Evolutionary conservation across 192 early-diverging fungal species (phyloP).

Genomic region (Entomortierella parvispora): DNA sequence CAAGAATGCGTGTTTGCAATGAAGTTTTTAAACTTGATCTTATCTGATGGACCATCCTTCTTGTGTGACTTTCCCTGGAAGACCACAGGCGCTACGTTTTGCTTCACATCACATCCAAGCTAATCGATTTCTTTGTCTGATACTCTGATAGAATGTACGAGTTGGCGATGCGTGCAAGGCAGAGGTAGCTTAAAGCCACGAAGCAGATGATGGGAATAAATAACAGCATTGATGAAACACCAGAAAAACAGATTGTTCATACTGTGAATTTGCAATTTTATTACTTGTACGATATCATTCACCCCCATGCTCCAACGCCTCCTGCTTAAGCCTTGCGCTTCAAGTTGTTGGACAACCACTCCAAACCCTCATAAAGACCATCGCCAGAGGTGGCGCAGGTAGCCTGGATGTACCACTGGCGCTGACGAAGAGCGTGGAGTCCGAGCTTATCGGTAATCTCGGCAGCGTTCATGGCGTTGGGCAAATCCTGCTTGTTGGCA

Average conservation of each 20-base stretch:
- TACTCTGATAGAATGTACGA: too few species aligned
- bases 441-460: slow-evolving; percentile 96
- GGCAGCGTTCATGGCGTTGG: slow-evolving; percentile 93
- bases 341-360: slow-evolving; percentile 88
- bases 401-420: slow-evolving; percentile 95
- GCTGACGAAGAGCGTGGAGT: slow-evolving; percentile 81
- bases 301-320: too few species aligned
- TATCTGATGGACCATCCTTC: slow-evolving; percentile 58
- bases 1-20: slow-evolving; percentile 22
- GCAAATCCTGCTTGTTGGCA: slow-evolving; percentile 99
- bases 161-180: too few species aligned
- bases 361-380: slow-evolving; percentile 97
- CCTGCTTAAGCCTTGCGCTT: slow-evolving; percentile 63
- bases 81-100: too few species aligned
- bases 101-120: too few species aligned
- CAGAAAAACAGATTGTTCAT: slow-evolving; percentile 4
- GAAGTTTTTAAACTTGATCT: slow-evolving; percentile 52
- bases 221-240: too few species aligned
- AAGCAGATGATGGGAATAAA: too few species aligned
- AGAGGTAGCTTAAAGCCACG: too few species aligned
- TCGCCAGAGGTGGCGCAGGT: slow-evolving; percentile 94
- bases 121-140: too few species aligned
- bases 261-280: too few species aligned
- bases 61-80: slow-evolving; percentile 27
- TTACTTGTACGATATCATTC: too few species aligned